Evolutionary conservation across 257 asterid species (phyloP), one percentile per base, ranked within the genome.

Genomic region (Solanum raphanifolium): DNA sequence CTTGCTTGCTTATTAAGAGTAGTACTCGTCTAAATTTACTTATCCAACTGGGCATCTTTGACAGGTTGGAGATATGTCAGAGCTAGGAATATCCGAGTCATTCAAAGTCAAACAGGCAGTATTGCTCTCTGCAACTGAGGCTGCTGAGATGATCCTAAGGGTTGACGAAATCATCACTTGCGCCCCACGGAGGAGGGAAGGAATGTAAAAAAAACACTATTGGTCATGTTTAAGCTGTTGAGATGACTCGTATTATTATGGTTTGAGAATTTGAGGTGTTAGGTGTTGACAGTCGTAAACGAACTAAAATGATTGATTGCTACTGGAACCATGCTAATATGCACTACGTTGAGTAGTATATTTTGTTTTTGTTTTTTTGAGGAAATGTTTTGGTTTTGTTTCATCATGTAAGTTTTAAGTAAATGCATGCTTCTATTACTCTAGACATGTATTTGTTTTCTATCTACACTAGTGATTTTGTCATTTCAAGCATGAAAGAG

Each of bases 51-150:
- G 72, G 31, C 62, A 34, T 73, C 20, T 27, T 83, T 72, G 87
- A 89, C 92, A 96, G 99, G 96, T 96, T 65, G 99, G 98, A 36
- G 93, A 94, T 89, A 96, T 96, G 99, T 87, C 91, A 1, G 95
- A 93, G 91, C 91, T 87, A 27, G 99, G 99, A 39, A 95, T 96
- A 68, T 94, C 91, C 0, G 99, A 96, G 90, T 93, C 99, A 6
- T 96, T 96, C 90, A 96, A 96, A 93, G 99, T 96, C 25, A 96
- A 96, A 91, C 96, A 96, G 55, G 98, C 95, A 3, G 99, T 96
- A 52, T 86, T 96, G 92, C 95, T 94, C 72, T 96, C 99, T 7
- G 99, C 99, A 48, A 96, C 98, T 6, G 99, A 96, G 91, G 98
- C 99, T 36, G 94, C 98, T 32, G 99, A 95, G 92, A 96, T 96